Evolutionary conservation across 2,329 filamentous ascomycete genomes (phyloP), one percentile per base, ranked within the genome.

Genomic region (Colletotrichum spaethianum): DNA sequence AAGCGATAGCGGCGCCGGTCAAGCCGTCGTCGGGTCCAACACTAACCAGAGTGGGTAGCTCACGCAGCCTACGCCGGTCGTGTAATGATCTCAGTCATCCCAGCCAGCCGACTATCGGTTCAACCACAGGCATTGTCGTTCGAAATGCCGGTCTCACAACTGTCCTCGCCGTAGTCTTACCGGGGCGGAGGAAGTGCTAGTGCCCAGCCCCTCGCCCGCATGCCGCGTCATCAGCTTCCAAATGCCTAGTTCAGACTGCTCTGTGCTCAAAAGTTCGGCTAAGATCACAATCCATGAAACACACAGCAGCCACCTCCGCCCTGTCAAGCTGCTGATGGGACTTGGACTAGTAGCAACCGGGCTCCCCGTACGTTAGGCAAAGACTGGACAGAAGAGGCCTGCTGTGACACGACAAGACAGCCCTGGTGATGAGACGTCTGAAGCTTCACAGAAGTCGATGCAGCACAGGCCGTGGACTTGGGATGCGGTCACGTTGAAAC

Each of bases 121-220:
- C 85, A 20, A 86, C 87, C 57, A 83, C 79, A 9, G 86, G 86
- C 9, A 85, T 87, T 20, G 76, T 86, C 48, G 80, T 78, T 36
- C 2, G 33, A 36, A 5, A 36, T 9, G 33, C 33, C 33, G 8
- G 33, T 36, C 33, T 36, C 33, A 8, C 1, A 36, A 5, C 33
- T 26, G 74, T 80, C 4, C 81, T 76, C 14, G 76, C 78, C 53
- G 85, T 84, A 76, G 82, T 86, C 74, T 76, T 86, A 33, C 63
- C 84, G 59, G 83, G 82, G 26, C 82, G 82, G 33, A 18, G 11
- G 12, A 62, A 8, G 52, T 36, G 36, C 11, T 20, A 56, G n/a
- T 4, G 23, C 23, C 53, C 12, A 11, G 7, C 57, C 0, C 26
- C 28, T 0, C 40, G 44, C 4, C 46, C 44, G 1, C 23, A 2